Evolutionary conservation across 495 filamentous ascomycete species (phyloP), one percentile per base, ranked within the genome.

Genomic region (Penicillium cosmopolitanum): DNA sequence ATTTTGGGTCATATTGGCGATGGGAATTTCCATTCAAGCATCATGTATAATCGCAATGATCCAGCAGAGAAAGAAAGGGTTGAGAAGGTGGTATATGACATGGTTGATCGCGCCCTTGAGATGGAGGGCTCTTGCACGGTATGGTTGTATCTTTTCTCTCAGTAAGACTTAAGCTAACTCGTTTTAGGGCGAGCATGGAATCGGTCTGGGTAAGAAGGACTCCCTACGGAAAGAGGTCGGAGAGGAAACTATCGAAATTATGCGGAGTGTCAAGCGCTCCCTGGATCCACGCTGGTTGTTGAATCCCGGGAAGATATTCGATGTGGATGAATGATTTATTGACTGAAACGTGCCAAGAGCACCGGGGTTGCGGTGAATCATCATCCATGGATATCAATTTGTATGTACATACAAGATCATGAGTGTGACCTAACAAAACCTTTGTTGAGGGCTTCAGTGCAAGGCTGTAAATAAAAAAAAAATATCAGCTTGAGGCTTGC

Each of bases 71-170:
- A 80, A 34, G 84, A 80, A 13, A 86, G 87, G 44, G 90, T 96
- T 2, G 88, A 95, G 67, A 82, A 78, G 36, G 90, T 90, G 53
- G 91, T 96, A 23, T 84, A 93, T 63, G 87, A 91, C 61, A 96
- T 97, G 92, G 91, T 96, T 19, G 85, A 90, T 63, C 80, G 91
- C 21, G 93, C 92, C 8, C 66, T 97, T 25, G 91, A 92, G 44
- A 96, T 97, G 93, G 93, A 96, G 55, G 93, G 93, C 2, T 96
- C 93, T 5, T 94, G 91, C 75, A 94, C 92, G 1, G 87, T 83
- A 81, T 67, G 70, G 2, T 19, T 0, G 12, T 7, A 31, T 33
- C n/a, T 3, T 18, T 5, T 0, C 16, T 28, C 25, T 10, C 16
- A n/a, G 19, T 10, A 46, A 10, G 16, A 65, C 70, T 57, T 70